A percentile compares a stretch with the other conserved stretches of the same genome.
phyloP scores from a whole-genome alignment of 306 rosid genomes.

The Prunus mume region DNA sequence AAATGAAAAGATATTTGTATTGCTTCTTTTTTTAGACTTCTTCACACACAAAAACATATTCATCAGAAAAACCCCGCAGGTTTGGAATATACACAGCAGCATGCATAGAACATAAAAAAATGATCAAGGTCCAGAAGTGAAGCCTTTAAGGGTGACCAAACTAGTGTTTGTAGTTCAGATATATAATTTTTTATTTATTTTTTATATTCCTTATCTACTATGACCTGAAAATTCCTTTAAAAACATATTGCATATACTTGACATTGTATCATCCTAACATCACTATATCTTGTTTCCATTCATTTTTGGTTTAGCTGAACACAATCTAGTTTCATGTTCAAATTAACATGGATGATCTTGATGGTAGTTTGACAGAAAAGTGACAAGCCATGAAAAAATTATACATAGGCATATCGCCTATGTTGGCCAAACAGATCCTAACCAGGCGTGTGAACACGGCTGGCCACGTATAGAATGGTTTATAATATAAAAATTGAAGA shows the following conservation, averaged over 20 bases:
- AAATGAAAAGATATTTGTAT: too few species aligned
- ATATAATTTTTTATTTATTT: too few species aligned
- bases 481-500: too few species aligned
- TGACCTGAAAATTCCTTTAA: not conserved
- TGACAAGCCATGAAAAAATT: not conserved
- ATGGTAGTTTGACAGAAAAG: not conserved
- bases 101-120: too few species aligned
- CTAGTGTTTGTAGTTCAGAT: too few species aligned
- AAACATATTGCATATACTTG: not conserved
- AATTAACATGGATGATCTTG: not conserved
- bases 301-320: not conserved
- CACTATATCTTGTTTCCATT: not conserved
- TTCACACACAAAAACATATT: too few species aligned
- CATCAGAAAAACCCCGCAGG: too few species aligned
- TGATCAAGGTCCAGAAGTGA: too few species aligned
- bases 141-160: too few species aligned
- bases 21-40: too few species aligned
- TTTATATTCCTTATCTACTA: too few species aligned
- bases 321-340: conserved; percentile 1
- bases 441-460: not conserved
- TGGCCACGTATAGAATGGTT: not conserved
- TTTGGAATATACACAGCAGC: too few species aligned
- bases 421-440: not conserved
- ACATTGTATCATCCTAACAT: not conserved
- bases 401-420: not conserved